Conservation (phyloP, 2,329 filamentous ascomycete genomes). For the Boeremia exigua region DNA sequence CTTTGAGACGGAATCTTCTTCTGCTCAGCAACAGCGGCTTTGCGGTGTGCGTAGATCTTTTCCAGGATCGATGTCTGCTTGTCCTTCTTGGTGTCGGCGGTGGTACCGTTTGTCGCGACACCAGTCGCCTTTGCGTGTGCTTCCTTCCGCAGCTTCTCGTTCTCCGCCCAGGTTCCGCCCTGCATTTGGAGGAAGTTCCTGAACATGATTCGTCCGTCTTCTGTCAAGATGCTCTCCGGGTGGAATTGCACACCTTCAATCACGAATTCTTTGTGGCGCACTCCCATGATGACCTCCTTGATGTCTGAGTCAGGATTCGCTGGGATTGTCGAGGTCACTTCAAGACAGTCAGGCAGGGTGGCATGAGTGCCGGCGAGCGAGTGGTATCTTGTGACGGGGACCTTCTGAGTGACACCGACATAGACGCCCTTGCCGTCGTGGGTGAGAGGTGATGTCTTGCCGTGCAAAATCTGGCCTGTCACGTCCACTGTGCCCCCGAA, state of each 20-base stretch:
- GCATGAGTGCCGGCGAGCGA: conserved; percentile 91
- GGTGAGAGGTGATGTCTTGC: conserved; percentile 89
- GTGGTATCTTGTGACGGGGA: conserved; percentile 94
- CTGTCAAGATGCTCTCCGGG: conserved; percentile 94
- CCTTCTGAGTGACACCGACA: conserved; percentile 74
- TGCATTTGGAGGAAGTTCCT: conserved; percentile 89
- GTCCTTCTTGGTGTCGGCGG: conserved; percentile 41
- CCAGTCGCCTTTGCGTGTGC: conserved; percentile 43
- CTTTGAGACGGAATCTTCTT: conserved; percentile 86
- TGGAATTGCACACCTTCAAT: conserved; percentile 99
- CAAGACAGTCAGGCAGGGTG: conserved; percentile 82
- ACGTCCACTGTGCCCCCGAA: conserved; percentile 91
- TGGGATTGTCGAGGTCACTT: conserved; percentile 86
- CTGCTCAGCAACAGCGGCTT: conserved; percentile 76
- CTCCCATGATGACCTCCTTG: conserved; percentile 92
- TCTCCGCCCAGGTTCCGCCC: conserved; percentile 90
- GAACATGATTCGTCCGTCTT: conserved; percentile 86
- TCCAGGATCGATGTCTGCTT: conserved; percentile 88
- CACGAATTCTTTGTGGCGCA: conserved; percentile 87
- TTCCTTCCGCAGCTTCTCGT: conserved; percentile 61
- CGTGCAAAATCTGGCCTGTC: conserved; percentile 94
- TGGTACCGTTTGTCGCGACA: conserved; percentile 28
- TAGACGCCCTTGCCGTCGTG: conserved; percentile 96
- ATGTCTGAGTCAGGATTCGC: conserved; percentile 74
- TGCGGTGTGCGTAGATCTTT: conserved; percentile 85